Percentiles rank a stretch among this genome's conserved stretches.
Evolutionary conservation across 2,329 filamentous ascomycete genomes (phyloP).

Genomic region (Arthrobotrys iridis): DNA sequence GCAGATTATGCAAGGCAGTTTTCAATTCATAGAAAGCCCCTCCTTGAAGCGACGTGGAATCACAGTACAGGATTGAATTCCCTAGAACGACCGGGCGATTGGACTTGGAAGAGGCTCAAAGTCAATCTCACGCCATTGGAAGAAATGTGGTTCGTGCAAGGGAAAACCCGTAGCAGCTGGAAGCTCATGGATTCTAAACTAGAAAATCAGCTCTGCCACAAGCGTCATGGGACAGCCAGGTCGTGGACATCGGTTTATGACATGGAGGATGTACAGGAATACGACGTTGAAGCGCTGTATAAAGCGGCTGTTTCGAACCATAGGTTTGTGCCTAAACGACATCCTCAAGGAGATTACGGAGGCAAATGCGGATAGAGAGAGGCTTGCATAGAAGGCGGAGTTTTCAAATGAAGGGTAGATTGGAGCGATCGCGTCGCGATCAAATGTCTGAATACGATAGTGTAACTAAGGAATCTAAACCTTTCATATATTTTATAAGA

Average conservation of each 20-base stretch:
- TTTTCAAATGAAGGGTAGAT: too few relatives aligned
- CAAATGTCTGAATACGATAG: too few relatives aligned
- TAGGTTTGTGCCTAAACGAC: background rate
- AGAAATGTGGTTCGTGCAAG: slow-evolving; percentile 17
- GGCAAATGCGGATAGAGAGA: too few relatives aligned
- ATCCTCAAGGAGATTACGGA: too few relatives aligned
- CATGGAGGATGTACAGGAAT: background rate
- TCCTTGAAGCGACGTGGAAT: background rate
- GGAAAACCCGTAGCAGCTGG: background rate
- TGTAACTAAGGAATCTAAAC: too few relatives aligned
- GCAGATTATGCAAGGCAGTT: background rate
- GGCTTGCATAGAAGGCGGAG: too few relatives aligned
- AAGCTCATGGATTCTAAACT: slow-evolving; percentile 7
- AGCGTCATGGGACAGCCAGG: background rate
- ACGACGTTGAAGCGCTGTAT: background rate
- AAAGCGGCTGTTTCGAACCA: background rate
- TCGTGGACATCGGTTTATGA: background rate
- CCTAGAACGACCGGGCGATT: background rate
- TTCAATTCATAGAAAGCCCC: background rate
- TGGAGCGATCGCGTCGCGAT: too few relatives aligned
- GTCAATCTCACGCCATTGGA: slow-evolving; percentile 1
- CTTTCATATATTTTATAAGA: too few relatives aligned
- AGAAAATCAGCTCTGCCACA: background rate
- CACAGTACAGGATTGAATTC: background rate
- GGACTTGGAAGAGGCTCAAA: background rate